Conservation (phyloP, 2,329 filamentous ascomycete species). For the Exophiala spinifera region DNA sequence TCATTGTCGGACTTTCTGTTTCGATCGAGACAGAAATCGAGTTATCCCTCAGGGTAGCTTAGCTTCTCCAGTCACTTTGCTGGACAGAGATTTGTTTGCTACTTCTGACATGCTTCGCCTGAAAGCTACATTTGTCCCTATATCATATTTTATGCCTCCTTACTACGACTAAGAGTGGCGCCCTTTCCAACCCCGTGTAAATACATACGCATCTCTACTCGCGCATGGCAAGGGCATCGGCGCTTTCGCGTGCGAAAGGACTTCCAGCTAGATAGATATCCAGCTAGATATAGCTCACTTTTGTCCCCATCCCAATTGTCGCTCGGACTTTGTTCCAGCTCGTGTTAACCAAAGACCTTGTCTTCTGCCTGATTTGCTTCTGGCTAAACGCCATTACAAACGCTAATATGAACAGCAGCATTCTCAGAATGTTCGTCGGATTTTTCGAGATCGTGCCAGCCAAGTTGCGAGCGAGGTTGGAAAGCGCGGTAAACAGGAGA, state of each 20-base stretch:
- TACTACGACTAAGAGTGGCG: too few species aligned
- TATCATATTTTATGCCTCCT: too few species aligned
- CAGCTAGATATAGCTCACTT: constrained; percentile 79
- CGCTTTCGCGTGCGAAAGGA: too few species aligned
- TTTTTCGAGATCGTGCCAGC: constrained; percentile 52
- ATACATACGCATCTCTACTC: not conserved
- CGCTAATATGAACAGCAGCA: constrained; percentile 75
- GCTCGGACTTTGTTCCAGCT: constrained; percentile 78
- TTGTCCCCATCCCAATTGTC: constrained; percentile 93
- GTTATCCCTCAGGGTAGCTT: too few species aligned
- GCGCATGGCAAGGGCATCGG: not conserved
- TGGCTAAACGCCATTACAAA: constrained; percentile 74
- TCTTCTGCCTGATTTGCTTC: constrained; percentile 68
- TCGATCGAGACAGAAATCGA: not conserved
- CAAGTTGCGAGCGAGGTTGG: constrained; percentile 51
- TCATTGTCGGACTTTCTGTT: not conserved
- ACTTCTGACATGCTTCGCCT: too few species aligned
- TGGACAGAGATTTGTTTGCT: too few species aligned
- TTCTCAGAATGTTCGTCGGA: constrained; percentile 55
- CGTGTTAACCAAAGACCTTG: constrained; percentile 64
- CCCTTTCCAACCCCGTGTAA: too few species aligned
- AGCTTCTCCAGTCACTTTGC: too few species aligned
- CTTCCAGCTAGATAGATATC: constrained; percentile 10
- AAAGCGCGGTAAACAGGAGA: constrained; percentile 45
- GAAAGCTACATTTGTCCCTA: too few species aligned